Evolutionary conservation across 352 stramenopile species (phyloP), one percentile per base, ranked within the genome.

Genomic region (Phytophthora sp.): DNA sequence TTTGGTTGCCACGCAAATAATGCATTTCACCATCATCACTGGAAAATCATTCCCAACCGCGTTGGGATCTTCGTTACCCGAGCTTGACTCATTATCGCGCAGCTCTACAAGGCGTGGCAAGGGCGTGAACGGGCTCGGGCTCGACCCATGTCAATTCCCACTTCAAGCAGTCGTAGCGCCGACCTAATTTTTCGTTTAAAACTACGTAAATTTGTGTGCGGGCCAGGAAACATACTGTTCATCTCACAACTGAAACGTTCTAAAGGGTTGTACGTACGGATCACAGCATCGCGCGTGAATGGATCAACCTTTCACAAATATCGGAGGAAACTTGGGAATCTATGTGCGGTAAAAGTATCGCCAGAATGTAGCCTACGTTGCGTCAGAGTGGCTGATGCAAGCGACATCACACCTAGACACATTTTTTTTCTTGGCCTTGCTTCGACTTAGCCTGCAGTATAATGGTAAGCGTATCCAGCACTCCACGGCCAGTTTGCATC

Each of bases 201-300:
- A 39, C 26, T 1, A 72, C 63, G 12, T n/a, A 67, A 23, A 13
- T 50, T 64, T 1, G 68, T 44, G 23, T 76, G 62, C 0, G 61
- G 39, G 0, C 24, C 57, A 1, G 18, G 18, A 24, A 68, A 69
- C 0, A 26, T 56, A 7, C 50, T 26, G n/a, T 73, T 73, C 44
- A 77, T 46, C 35, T 69, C 44, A 0, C 57, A 41, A 27, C 73
- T 77, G 24, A 71, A 70, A 20, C 54, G 20, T 33, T 73, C 63
- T 2, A 73, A 42, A 1, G 44, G 27, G 38, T 68, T 73, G 36
- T 70, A 67, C 4, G 51, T 71, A 4, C 56, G 21, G 16, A 27
- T 54, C 3, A 69, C 8, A 5, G 12, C 16, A 8, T n/a, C 5
- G 6, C 27, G 15, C n/a, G 33, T 63, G 12, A 18, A 39, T 2